phyloP scores from a whole-genome alignment of 306 rosid species.

The Pterocarpus santalinus region DNA sequence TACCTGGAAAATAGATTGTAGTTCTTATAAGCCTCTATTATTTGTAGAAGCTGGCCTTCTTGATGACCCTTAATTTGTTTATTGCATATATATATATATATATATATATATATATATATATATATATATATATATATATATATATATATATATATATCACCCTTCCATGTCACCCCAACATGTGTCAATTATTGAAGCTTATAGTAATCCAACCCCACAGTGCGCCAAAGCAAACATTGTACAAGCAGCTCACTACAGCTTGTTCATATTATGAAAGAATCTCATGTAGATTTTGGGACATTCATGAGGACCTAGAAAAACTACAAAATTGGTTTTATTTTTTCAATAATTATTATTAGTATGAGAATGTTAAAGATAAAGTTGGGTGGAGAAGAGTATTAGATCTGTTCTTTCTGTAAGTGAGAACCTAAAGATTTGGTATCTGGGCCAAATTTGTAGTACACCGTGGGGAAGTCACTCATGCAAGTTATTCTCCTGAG shows the following conservation, averaged over 20 bases:
- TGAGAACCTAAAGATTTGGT: conserved; percentile 37
- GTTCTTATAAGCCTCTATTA: conserved; percentile 1
- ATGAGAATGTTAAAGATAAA: conserved; percentile 8
- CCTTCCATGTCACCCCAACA: conserved; percentile 20
- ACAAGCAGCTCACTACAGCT: not conserved
- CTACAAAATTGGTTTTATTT: not conserved
- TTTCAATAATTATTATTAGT: too few species aligned
- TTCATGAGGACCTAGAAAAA: not conserved
- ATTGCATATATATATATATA: not conserved
- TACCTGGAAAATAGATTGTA: conserved; percentile 39
- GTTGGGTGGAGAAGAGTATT: not conserved
- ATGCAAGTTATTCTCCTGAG: conserved; percentile 35
- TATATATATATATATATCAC: too few species aligned
- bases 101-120: not conserved
- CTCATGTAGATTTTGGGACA: not conserved
- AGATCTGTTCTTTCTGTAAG: not conserved
- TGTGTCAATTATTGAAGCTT: conserved; percentile 43
- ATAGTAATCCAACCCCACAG: conserved; percentile 8
- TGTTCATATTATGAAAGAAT: conserved; percentile 17
- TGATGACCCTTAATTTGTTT: conserved; percentile 20
- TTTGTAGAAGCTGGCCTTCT: conserved; percentile 22
- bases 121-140: too few species aligned
- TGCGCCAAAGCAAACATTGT: not conserved
- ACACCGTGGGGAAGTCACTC: conserved; percentile 21
- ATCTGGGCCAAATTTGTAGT: conserved; percentile 33